phyloP scores from a whole-genome alignment of 2,329 filamentous ascomycete species.

The Aquanectria penicillioides region DNA sequence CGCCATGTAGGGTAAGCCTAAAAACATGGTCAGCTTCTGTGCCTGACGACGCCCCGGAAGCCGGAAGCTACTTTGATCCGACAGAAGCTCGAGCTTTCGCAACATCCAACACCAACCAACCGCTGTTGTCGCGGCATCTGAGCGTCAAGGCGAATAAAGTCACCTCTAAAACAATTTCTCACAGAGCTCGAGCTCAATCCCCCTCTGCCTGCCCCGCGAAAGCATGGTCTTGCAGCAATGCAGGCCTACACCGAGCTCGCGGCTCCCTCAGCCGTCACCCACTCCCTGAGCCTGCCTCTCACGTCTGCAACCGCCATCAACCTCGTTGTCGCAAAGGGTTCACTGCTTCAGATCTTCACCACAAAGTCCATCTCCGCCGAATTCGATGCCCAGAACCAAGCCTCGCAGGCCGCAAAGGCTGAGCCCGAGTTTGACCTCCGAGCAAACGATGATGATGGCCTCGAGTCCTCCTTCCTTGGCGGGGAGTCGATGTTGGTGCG shows the following conservation, averaged over 20 bases:
- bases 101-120: slow-evolving; percentile 10
- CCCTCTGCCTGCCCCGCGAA: slow-evolving; percentile 27
- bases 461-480: slow-evolving; percentile 74
- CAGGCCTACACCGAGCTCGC: slow-evolving; percentile 98
- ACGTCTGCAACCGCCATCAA: slow-evolving; percentile 80
- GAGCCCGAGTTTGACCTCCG: slow-evolving; percentile 62
- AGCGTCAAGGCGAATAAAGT: slow-evolving; percentile 3
- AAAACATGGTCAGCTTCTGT: too few species aligned
- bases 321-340: slow-evolving; percentile 90
- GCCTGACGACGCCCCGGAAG: slow-evolving; percentile 3
- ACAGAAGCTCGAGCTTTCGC: slow-evolving; percentile 22
- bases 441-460: slow-evolving; percentile 68
- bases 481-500: slow-evolving; percentile 69
- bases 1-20: too few species aligned
- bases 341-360: slow-evolving; percentile 90
- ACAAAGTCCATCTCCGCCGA: slow-evolving; percentile 75
- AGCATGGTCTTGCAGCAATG: slow-evolving; percentile 67
- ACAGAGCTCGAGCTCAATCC: slow-evolving; percentile 27
- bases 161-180: neutral
- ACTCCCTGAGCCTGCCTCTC: slow-evolving; percentile 84
- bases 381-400: slow-evolving; percentile 58
- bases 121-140: slow-evolving; percentile 11
- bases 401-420: slow-evolving; percentile 50
- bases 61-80: slow-evolving; percentile 21
- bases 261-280: slow-evolving; percentile 92